Base-by-base conservation (phyloP, 352 stramenopile species). In the Phytophthora gonapodyides region DNA sequence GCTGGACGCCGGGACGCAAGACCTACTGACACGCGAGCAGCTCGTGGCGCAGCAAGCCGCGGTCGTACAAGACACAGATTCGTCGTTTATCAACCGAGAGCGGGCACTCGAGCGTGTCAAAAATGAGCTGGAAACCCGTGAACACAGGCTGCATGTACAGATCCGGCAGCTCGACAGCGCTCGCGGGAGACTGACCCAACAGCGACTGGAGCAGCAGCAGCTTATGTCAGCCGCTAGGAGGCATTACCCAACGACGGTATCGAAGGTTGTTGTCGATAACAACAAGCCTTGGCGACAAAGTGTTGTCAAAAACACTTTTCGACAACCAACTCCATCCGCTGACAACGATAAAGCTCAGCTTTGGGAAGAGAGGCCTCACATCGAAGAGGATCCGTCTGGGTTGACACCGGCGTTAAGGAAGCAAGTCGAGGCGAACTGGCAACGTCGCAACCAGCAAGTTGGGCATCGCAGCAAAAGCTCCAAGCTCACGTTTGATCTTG, bases 361-460 rank as follows among this genome's bases (percentile, higher is more conserved):
- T 7, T 73, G 41, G 50, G 16, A 51, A 57, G 11, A 4, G 15
- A 34, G 30, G 21, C 34, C n/a, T 50, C 57, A 35, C 5, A 6
- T 57, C 19, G 53, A 73, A 37, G 59, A 67, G 24, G 81, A 88
- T 34, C 81, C 81, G 9, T 84, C 82, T 2, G 79, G 79, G 7
- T 61, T 91, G 8, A 71, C 79, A 19, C 68, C 77, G 31, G 56
- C 73, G 11, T 75, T 91, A 27, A 51, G 82, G 5, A 61, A 77
- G 31, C 65, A 89, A 8, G 64, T 91, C 4, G 82, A 91, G 44
- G 74, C 72, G 4, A 82, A 88, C 34, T 91, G 80, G 82, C 44
- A 73, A 43, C 64, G 67, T 30, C 63, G 63, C 44, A 63, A 75
- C 42, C 64, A 69, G 44, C 31, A 45, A 46, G 7, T 57, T 12